A percentile compares a stretch with the other conserved stretches of the same genome.
These are phyloP conservation scores for Eragrostis curvula DNA, from an alignment of 176 grass and related monocot species.

Conservation along the genomic window DNA sequence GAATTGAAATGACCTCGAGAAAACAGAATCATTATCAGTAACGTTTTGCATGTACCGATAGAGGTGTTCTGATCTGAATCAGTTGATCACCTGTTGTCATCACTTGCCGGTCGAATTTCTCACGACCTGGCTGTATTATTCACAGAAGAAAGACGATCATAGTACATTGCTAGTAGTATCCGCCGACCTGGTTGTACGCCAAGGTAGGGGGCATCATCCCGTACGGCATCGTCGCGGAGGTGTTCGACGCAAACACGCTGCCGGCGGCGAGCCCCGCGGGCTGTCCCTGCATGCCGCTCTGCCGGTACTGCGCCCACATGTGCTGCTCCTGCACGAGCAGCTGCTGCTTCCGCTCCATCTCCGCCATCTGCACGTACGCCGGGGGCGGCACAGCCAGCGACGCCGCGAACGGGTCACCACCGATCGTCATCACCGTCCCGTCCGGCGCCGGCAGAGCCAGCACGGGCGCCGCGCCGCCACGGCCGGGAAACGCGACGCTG, in stretches of 20 bases:
- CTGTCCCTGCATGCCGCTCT: constrained; percentile 68
- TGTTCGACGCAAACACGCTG: constrained; percentile 46
- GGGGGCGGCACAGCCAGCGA: constrained; percentile 67
- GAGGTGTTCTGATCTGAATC: too few species aligned
- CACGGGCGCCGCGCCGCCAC: too few species aligned
- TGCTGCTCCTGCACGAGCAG: constrained; percentile 71
- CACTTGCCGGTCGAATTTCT: too few species aligned
- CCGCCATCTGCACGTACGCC: constrained; percentile 84
- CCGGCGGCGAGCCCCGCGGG: constrained; percentile 21
- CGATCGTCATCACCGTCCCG: constrained; percentile 39
- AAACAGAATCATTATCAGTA: too few species aligned
- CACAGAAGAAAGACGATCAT: not conserved
- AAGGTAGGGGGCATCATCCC: not conserved
- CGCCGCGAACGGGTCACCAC: constrained; percentile 75
- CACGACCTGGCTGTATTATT: not conserved
- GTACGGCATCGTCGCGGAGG: constrained; percentile 2
- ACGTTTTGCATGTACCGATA: too few species aligned
- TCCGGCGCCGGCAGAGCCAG: constrained; percentile 69
- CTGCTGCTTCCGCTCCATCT: constrained; percentile 78
- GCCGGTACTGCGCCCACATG: constrained; percentile 73
- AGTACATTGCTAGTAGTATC: constrained; percentile 42
- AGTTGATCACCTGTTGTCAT: too few species aligned
- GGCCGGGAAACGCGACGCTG: too few species aligned
- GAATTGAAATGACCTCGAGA: too few species aligned
- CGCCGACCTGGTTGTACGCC: constrained; percentile 42